Conservation (phyloP, 768 basidiomycete genomes). For the Cystofilobasidium capitatum region DNA sequence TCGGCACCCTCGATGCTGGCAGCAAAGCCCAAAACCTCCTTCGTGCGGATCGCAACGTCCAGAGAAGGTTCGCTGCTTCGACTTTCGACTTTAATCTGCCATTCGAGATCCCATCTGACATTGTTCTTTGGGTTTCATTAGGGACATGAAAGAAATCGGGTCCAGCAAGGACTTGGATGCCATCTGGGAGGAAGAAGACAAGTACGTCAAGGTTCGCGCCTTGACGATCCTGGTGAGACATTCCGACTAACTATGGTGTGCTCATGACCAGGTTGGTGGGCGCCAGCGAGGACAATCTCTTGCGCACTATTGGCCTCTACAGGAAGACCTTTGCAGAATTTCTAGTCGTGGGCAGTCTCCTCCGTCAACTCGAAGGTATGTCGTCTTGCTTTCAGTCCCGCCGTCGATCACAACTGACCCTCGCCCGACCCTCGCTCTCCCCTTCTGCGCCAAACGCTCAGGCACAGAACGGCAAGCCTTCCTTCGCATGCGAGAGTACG, state of each 20-base stretch:
- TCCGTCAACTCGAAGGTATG: background rate
- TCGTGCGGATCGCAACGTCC: conserved; percentile 38
- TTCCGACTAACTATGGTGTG: too few relatives aligned
- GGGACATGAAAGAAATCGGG: conserved; percentile 23
- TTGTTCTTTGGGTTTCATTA: background rate
- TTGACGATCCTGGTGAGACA: too few relatives aligned
- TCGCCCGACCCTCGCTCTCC: background rate
- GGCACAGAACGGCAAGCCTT: background rate
- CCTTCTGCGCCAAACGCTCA: too few relatives aligned
- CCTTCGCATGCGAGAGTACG: background rate
- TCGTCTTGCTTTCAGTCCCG: background rate
- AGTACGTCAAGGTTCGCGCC: conserved; percentile 4
- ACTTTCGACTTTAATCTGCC: background rate
- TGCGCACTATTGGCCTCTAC: background rate
- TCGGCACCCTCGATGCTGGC: conserved; percentile 29
- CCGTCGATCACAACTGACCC: background rate
- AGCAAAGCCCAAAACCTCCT: conserved; percentile 35
- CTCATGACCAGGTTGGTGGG: background rate
- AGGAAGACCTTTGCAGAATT: background rate
- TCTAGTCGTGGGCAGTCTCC: background rate
- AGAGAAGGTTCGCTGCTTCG: conserved; percentile 33
- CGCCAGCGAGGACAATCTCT: background rate
- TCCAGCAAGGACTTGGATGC: conserved; percentile 30
- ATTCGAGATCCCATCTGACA: background rate
- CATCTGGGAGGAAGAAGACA: conserved; percentile 32